Evolutionary conservation across 129 eudicot species (phyloP), one percentile per base, ranked within the genome.

Genomic region (Sambucus nigra): DNA sequence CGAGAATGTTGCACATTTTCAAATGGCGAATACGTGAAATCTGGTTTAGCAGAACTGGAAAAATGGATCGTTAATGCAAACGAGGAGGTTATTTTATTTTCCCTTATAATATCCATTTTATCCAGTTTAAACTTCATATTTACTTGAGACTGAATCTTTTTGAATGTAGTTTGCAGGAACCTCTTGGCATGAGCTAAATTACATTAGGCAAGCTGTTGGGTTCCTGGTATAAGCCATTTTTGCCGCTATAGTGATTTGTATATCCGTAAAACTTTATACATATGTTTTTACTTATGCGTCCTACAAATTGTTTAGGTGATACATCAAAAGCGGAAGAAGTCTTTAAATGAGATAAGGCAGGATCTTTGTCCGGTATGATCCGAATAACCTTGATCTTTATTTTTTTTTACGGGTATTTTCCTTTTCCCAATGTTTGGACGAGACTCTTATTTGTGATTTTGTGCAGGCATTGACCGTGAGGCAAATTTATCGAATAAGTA

Each of bases 321-420:
- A 70, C 99, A 92, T 65, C 99, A 92, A 62, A 92, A 92, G 75
- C 63, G 99, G 57, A 92, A 77, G 55, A 92, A 92, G 79, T 86
- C 99, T 9, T 69, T 92, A 39, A 96, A 86, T 21, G 99, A 86
- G 77, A 92, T 92, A 27, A 92, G 80, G 70, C 87, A 92, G 64
- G 99, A 92, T 75, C 84, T 92, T 52, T 92, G 99, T 57, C 99
- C 96, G 87, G 99, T 92, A 86, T 57, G n/a, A n/a, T n/a, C n/a
- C n/a, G n/a, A n/a, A n/a, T n/a, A n/a, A n/a, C n/a, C n/a, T n/a
- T n/a, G n/a, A n/a, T n/a, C n/a, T n/a, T n/a, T n/a, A n/a, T n/a
- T n/a, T n/a, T n/a, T n/a, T n/a, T n/a, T n/a, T n/a, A n/a, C n/a
- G n/a, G n/a, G n/a, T n/a, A n/a, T n/a, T n/a, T n/a, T n/a, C n/a